phyloP scores from a whole-genome alignment of 805 yeast species.

The Candida mattraensis region DNA sequence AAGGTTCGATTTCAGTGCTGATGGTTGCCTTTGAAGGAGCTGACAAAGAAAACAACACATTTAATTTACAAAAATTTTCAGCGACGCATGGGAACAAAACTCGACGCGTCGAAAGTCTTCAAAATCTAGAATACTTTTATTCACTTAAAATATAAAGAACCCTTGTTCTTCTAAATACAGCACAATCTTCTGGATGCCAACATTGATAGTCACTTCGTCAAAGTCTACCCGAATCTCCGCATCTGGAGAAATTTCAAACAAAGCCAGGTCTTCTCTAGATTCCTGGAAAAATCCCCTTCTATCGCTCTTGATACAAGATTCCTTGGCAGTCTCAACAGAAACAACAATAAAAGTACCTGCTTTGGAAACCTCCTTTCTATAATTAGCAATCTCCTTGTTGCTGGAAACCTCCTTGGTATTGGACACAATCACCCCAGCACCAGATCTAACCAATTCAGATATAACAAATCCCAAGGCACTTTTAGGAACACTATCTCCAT shows the following conservation, averaged over 20 bases:
- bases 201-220: constrained; percentile 55
- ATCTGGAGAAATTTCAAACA: constrained; percentile 47
- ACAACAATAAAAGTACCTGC: constrained; percentile 52
- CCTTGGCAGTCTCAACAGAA: constrained; percentile 51
- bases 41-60: no score
- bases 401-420: constrained; percentile 45
- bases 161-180: constrained; percentile 79
- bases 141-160: constrained; percentile 55
- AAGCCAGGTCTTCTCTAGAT: constrained; percentile 45
- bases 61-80: constrained; percentile 10
- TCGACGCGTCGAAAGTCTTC: constrained; percentile 12
- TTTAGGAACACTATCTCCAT: constrained; percentile 31
- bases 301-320: constrained; percentile 45
- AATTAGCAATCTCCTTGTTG: constrained; percentile 41
- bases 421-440: constrained; percentile 83
- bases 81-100: no score
- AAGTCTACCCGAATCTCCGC: constrained; percentile 61
- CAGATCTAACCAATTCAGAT: constrained; percentile 80
- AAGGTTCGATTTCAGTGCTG: no score
- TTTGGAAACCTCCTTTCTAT: constrained; percentile 45
- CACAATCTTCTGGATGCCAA: constrained; percentile 74
- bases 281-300: constrained; percentile 50
- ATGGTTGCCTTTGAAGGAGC: no score
- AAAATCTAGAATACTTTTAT: neutral
- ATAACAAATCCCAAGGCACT: constrained; percentile 59